Evolutionary conservation across 139 green algal species (phyloP).

Genomic region (Picocystis salinarum): DNA sequence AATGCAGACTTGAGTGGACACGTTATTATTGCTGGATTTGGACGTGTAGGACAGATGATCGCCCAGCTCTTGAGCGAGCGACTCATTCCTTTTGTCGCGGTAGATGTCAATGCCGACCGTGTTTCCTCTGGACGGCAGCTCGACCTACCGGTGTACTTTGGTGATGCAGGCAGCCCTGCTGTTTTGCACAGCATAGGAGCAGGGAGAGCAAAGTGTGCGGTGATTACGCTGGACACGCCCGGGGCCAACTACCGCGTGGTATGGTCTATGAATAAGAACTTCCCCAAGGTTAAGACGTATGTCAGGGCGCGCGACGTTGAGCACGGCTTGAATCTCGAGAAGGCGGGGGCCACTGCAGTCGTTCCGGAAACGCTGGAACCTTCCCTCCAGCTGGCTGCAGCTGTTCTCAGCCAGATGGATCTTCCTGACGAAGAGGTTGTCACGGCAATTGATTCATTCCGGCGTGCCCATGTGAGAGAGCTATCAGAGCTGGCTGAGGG

Average conservation of each 20-base stretch:
- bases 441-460: neutral
- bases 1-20: conserved; percentile 59
- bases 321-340: conserved; percentile 87
- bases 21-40: conserved; percentile 87
- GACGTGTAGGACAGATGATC: conserved; percentile 68
- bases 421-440: conserved; percentile 56
- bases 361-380: conserved; percentile 95
- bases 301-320: conserved; percentile 87
- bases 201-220: conserved; percentile 58
- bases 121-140: conserved; percentile 39
- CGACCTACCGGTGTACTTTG: conserved; percentile 95
- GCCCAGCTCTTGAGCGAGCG: conserved; percentile 78
- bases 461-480: neutral
- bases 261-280: conserved; percentile 60
- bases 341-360: conserved; percentile 77
- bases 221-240: conserved; percentile 79
- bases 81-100: conserved; percentile 90
- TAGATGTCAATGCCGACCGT: conserved; percentile 60
- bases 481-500: neutral
- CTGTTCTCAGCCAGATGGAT: conserved; percentile 63
- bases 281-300: conserved; percentile 65
- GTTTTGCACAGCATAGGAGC: conserved; percentile 65
- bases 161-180: conserved; percentile 62
- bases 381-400: conserved; percentile 78
- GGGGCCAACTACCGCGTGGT: conserved; percentile 41